Base-by-base conservation (phyloP, 2,329 filamentous ascomycete species). In the Ophiosphaerella herpotricha region DNA sequence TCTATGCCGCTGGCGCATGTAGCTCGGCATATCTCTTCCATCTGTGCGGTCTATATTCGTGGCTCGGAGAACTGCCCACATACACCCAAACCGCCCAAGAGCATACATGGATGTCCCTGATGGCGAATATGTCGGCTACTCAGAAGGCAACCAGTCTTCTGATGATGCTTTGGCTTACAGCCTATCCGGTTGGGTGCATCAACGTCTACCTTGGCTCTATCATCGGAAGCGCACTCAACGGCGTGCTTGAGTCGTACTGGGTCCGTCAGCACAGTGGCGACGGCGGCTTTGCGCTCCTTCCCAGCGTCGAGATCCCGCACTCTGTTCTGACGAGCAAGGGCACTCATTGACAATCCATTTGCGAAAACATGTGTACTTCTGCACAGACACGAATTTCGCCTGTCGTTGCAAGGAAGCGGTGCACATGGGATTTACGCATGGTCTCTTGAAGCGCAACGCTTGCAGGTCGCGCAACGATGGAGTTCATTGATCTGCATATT, bases 251-350 rank as follows among this genome's bases (percentile, higher is more conserved):
- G 9, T 45, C 53, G 1, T 42, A 57, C 1, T 63, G 55, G 54
- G 3, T 66, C 6, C 41, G 40, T 7, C 50, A 59, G 14, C 60
- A 64, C 23, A 44, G 32, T 31, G 63, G 57, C n/a, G 55, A 57
- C 1, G 44, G 49, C 2, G 54, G 58, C 2, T 32, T 39, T 0
- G 55, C 50, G 0, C 36, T 57, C 1, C 12, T 66, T 1, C 60
- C 61, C 1, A 57, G 58, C 16, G 37, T 64, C 8, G 63, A 66
- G 38, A 50, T 66, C 11, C 63, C 63, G 12, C 12, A 21, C 3
- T 7, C 34, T 1, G 16, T 14, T 1, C 5, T 11, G 7, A 24
- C 14, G 2, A 6, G 24, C 36, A 39, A 46, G 23, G 7, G 4
- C 18, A 18, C 3, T 16, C n/a, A 18, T 18, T 16, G 8, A 12